A percentile compares a stretch with the other conserved stretches of the same genome.
These are phyloP conservation scores for Kentomonas sorsogonicus DNA, from an alignment of 208 protist species.

Conservation along the genomic window DNA sequence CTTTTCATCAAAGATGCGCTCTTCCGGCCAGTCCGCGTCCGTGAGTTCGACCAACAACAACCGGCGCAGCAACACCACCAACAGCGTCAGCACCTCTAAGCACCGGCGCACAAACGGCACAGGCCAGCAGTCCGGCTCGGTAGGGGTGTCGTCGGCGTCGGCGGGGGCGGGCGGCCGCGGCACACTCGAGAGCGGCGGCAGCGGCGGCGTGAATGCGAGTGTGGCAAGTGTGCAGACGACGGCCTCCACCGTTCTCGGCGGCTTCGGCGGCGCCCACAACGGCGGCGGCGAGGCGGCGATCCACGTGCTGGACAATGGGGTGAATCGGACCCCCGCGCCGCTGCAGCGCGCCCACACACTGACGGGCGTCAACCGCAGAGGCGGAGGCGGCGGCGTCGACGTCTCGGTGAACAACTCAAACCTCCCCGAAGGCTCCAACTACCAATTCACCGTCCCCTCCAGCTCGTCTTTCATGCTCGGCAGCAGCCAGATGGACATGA, in stretches of 20 bases:
- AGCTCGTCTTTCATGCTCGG: constrained; percentile 14
- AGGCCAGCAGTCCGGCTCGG: too few species aligned
- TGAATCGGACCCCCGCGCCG: constrained; percentile 81
- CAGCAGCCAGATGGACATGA: constrained; percentile 19
- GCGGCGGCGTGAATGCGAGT: too few species aligned
- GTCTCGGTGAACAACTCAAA: constrained; percentile 11
- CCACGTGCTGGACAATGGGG: constrained; percentile 79
- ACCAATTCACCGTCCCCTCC: background rate
- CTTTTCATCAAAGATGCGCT: background rate
- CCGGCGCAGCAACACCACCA: background rate
- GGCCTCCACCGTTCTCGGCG: too few species aligned
- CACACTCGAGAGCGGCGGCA: too few species aligned
- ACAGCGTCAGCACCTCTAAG: background rate
- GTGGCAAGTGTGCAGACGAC: too few species aligned
- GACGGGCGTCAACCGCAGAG: constrained; percentile 12
- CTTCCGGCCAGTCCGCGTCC: background rate
- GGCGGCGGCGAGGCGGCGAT: constrained; percentile 20
- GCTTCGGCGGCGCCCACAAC: constrained; percentile 1
- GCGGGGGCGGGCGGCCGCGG: too few species aligned
- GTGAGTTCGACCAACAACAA: background rate
- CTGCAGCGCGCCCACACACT: constrained; percentile 36
- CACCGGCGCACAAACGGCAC: too few species aligned
- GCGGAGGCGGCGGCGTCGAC: constrained; percentile 5
- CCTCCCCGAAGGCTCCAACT: too few species aligned
- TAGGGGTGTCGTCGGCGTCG: too few species aligned